phyloP scores from a whole-genome alignment of 345 rosid species.

The Lumnitzera littorea region DNA sequence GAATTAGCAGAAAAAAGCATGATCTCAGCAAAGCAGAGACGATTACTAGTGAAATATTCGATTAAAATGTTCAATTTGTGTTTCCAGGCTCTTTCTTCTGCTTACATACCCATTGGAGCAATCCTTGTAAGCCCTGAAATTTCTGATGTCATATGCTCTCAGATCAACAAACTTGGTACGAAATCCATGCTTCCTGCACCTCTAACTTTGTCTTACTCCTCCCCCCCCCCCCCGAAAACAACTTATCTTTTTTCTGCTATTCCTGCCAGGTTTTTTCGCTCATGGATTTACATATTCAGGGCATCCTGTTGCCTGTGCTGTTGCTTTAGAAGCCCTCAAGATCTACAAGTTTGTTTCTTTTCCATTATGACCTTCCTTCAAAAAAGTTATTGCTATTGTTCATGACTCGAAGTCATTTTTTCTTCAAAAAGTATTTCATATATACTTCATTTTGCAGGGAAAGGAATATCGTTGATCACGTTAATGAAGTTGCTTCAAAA shows the following conservation, averaged over 20 bases:
- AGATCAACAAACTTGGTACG: conserved; percentile 93
- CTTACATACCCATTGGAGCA: conserved; percentile 93
- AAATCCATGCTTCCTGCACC: background rate
- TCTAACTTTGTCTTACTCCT: background rate
- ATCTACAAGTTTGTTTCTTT: conserved; percentile 50
- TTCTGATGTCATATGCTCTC: conserved; percentile 81
- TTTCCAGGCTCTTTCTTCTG: conserved; percentile 83
- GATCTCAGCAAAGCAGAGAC: no score
- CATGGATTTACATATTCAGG: conserved; percentile 98
- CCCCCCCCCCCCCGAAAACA: background rate
- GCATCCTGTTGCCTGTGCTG: conserved; percentile 93
- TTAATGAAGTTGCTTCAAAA: conserved; percentile 45
- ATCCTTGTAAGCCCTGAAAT: conserved; percentile 76
- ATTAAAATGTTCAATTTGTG: background rate
- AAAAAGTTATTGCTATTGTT: background rate
- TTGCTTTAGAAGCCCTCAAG: conserved; percentile 71
- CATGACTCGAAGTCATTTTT: background rate
- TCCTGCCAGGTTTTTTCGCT: conserved; percentile 57
- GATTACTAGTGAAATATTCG: no score
- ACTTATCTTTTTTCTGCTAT: conserved; percentile 4
- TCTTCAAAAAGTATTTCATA: background rate
- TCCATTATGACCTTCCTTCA: background rate
- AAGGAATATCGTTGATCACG: conserved; percentile 59
- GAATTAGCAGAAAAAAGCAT: no score
- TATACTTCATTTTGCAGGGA: conserved; percentile 42